Evolutionary conservation across 2,329 filamentous ascomycete species (phyloP).

Genomic region (Bisporella sp.): DNA sequence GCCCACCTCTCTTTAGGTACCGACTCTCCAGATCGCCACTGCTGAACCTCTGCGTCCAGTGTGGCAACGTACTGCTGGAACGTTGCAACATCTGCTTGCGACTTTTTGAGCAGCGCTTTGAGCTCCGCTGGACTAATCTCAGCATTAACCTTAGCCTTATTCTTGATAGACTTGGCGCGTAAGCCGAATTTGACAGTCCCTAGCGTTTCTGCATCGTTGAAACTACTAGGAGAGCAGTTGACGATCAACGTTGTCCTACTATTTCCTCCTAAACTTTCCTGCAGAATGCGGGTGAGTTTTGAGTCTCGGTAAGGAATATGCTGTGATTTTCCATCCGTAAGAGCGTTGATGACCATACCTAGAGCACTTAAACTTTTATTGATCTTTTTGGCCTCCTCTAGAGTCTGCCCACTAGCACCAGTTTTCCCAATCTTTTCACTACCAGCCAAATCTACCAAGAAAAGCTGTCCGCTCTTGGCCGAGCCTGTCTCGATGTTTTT

Average conservation of each 20-base stretch:
- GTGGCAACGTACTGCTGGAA: constrained; percentile 82
- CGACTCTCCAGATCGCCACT: constrained; percentile 81
- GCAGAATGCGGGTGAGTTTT: constrained; percentile 91
- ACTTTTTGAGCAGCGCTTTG: constrained; percentile 87
- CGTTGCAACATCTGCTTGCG: constrained; percentile 79
- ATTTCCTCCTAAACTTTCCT: constrained; percentile 96
- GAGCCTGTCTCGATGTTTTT: constrained; percentile 97
- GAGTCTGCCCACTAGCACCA: constrained; percentile 89
- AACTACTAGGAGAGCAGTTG: constrained; percentile 97
- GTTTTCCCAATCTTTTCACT: constrained; percentile 99
- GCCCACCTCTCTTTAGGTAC: constrained; percentile 91
- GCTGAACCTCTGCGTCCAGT: constrained; percentile 75
- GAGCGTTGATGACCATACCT: constrained; percentile 97
- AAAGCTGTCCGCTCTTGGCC: constrained; percentile 91
- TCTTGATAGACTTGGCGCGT: constrained; percentile 97
- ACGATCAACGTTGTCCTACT: constrained; percentile 97
- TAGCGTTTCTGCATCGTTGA: constrained; percentile 93
- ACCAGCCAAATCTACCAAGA: constrained; percentile 95
- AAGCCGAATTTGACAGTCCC: constrained; percentile 92
- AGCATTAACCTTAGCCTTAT: constrained; percentile 99
- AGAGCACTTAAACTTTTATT: constrained; percentile 98
- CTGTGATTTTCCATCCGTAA: constrained; percentile 94
- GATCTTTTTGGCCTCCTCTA: constrained; percentile 99
- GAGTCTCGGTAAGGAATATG: constrained; percentile 97
- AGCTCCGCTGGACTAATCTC: constrained; percentile 94